Percentiles rank a stretch among this genome's conserved stretches.
phyloP scores from a whole-genome alignment of 2,329 filamentous ascomycete species.

The Aspergillus fructus region DNA sequence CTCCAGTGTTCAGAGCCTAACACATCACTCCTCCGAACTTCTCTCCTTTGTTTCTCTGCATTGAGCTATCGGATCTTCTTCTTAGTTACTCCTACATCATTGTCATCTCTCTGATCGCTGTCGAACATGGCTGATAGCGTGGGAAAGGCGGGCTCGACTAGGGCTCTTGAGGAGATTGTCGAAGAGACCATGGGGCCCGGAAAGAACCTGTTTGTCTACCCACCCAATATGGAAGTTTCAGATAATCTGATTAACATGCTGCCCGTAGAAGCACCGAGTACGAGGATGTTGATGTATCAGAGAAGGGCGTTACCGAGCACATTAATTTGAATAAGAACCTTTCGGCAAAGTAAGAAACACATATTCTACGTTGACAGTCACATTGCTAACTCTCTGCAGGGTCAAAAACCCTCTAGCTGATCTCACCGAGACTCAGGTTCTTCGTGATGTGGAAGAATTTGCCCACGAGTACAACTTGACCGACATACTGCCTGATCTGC shows the following conservation, averaged over 20 bases:
- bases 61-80: neutral
- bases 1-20: neutral
- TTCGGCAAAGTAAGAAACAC: constrained; percentile 27
- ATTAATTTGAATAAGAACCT: constrained; percentile 30
- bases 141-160: constrained; percentile 5
- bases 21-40: constrained; percentile 5
- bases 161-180: neutral
- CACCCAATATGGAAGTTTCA: neutral
- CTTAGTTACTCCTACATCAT: neutral
- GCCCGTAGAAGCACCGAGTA: constrained; percentile 11
- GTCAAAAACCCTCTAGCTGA: constrained; percentile 49
- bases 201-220: constrained; percentile 15
- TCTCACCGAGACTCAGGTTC: constrained; percentile 36
- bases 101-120: neutral
- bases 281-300: constrained; percentile 16
- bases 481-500: constrained; percentile 43
- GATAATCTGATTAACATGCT: constrained; percentile 1
- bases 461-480: constrained; percentile 40
- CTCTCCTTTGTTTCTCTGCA: neutral
- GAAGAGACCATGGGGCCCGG: constrained; percentile 1
- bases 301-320: constrained; percentile 24
- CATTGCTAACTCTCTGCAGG: constrained; percentile 23
- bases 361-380: neutral
- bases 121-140: constrained; percentile 15
- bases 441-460: constrained; percentile 45